Base-by-base conservation (phyloP, 176 grass and related monocot genomes). In the Elaeis guineensis region DNA sequence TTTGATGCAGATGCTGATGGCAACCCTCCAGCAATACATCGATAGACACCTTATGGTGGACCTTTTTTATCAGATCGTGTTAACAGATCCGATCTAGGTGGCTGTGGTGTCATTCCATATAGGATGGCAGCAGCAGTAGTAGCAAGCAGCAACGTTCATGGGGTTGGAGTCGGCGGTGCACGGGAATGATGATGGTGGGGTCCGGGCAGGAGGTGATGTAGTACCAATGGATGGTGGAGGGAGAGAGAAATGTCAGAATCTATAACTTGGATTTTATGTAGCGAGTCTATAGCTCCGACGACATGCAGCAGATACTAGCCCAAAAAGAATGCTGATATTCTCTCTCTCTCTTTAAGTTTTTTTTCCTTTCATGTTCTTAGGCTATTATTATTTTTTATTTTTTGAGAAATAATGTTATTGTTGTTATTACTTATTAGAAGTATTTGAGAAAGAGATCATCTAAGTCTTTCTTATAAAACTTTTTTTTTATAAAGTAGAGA, bases 201-300 rank as follows among this genome's bases (percentile, higher is more conserved):
- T 28, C 26, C 26, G 57, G 79, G 61, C 83, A 74, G 25, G 75
- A 82, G 65, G 80, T 81, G 32, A 58, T 48, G 7, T 78, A 82
- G 21, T 89, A 82, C 28, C 86, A 82, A 66, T 75, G 84, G 61
- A 67, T 95, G 75, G 74, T 89, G 65, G 85, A 84, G 58, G 80
- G 63, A 60, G 75, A 59, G 49, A 55, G 59, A 49, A 63, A 82
- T 19, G 50, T 29, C 52, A 70, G 60, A 51, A 69, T 69, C 32
- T 62, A 66, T 7, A 69, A 66, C 22, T 76, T 61, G 71, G 81
- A 82, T 68, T 65, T 70, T 62, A 67, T 81, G 69, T 72, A 79
- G 55, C 55, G 76, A 53, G 48, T 50, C 39, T 85, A 59, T 30
- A 79, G 69, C 71, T 51, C 75, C 70, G 57, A 66, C 48, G 84